phyloP scores from a whole-genome alignment of 441 rosid genomes.

The Mallotus repandus region DNA sequence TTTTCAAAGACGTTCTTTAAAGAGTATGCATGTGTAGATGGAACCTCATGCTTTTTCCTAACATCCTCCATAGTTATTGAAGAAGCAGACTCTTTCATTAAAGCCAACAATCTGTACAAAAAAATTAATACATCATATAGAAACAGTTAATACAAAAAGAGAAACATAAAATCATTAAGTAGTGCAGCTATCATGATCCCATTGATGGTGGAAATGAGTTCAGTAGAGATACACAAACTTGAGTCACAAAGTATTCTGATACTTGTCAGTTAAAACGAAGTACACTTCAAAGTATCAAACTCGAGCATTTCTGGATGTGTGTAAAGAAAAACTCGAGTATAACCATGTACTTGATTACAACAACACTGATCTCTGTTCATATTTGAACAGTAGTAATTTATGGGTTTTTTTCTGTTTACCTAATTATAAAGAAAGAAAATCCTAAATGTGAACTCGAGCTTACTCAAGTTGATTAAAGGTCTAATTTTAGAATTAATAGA shows the following conservation, averaged over 20 bases:
- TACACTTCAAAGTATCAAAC: too few species aligned
- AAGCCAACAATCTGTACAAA: conserved; percentile 49
- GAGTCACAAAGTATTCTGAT: too few species aligned
- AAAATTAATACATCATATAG: conserved; percentile 23
- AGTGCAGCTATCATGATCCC: background rate
- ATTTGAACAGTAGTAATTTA: too few species aligned
- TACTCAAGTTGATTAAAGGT: background rate
- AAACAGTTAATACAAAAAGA: background rate
- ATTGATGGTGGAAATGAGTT: background rate
- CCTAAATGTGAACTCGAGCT: background rate
- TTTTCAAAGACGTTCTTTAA: conserved; percentile 54
- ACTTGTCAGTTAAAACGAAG: too few species aligned
- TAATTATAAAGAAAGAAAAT: too few species aligned
- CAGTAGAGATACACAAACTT: too few species aligned
- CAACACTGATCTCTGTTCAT: too few species aligned
- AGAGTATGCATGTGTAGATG: conserved; percentile 51
- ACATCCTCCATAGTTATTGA: conserved; percentile 56
- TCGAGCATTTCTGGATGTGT: too few species aligned
- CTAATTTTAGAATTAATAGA: background rate
- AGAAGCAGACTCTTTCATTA: conserved; percentile 56
- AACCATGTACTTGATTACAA: too few species aligned
- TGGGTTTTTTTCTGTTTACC: too few species aligned
- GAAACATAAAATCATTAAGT: conserved; percentile 10
- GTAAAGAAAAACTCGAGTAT: too few species aligned
- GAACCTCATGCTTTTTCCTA: conserved; percentile 44